Percentiles rank a stretch among this genome's conserved stretches.
These are phyloP conservation scores for Colletotrichum cordylinicola DNA, from an alignment of 2,329 filamentous ascomycete species.

Conservation along the genomic window DNA sequence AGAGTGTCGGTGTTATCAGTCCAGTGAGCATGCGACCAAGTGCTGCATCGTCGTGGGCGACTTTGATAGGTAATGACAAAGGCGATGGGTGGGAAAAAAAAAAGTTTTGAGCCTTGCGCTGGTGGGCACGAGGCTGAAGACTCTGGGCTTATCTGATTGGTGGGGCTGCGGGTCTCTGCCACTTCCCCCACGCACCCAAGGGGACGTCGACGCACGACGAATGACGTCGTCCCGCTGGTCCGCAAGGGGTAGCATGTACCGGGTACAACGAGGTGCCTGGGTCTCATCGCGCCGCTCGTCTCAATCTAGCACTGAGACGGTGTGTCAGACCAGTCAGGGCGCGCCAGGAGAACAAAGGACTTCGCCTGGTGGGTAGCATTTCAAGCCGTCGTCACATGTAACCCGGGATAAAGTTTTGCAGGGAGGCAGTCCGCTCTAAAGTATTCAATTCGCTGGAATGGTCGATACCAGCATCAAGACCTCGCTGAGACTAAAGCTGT, in stretches of 20 bases:
- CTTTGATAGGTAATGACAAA: background rate
- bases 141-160: slow-evolving; percentile 11
- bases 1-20: background rate
- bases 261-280: background rate
- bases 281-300: background rate
- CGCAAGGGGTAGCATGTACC: background rate
- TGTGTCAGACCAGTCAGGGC: slow-evolving; percentile 8
- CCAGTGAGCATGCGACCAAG: background rate
- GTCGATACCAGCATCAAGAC: slow-evolving; percentile 19
- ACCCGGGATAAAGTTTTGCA: background rate
- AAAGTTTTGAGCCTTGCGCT: slow-evolving; percentile 9
- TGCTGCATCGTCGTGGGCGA: background rate
- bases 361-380: background rate
- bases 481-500: slow-evolving; percentile 16
- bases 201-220: background rate
- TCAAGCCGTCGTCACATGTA: background rate
- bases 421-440: background rate
- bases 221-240: slow-evolving; percentile 10
- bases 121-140: slow-evolving; percentile 6
- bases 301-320: background rate
- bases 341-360: background rate
- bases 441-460: slow-evolving; percentile 22
- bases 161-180: background rate
- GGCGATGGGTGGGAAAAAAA: background rate
- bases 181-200: background rate